Evolutionary conservation across 768 basidiomycete genomes (phyloP), one percentile per base, ranked within the genome.

Genomic region (Peribolospora kevripleyi): DNA sequence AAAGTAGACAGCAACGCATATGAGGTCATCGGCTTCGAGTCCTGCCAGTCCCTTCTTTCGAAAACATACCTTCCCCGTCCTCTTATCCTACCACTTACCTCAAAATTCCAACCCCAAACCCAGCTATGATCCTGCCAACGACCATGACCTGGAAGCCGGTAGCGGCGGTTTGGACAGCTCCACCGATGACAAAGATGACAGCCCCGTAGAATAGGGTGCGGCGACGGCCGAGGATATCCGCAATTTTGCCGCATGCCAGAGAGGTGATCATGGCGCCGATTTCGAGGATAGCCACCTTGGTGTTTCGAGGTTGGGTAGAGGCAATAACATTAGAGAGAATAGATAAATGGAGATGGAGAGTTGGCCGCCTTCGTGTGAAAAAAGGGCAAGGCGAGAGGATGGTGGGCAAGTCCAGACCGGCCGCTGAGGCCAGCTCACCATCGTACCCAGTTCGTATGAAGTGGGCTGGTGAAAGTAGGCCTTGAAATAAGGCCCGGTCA

Each of bases 251-350:
- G 53, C 87, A 85, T 38, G 84, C 79, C 55, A 93, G 68, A 9
- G 88, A 90, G 0, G 90, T 93, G 57, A 82, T 84, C 66, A 93
- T 80, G 45, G 88, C 88, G 48, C 88, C 88, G 42, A 95, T 74
- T 68, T 95, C 87, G 42, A 91, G 70, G 5, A 58, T 53, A 53
- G 48, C 25, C 25, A 25, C 25, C 25, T 5, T 11, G 6, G 38
- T n/a, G 1, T 11, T 9, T 41, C 5, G 45, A 46, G 52, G 36
- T 43, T n/a, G 6, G 42, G 8, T 10, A 50, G 38, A 9, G 25
- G 9, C 11, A 40, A 5, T 13, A 4, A 11, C 10, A 4, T 6
- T 25, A n/a, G 42, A 45, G 37, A 46, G 3, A 38, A 6, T 4
- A 6, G 42, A 13, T 9, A 6, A 25, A 11, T 13, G 9, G 6